Percentiles rank a stretch among this genome's conserved stretches.
Evolutionary conservation across 805 yeast species (phyloP).

Genomic region (Kodamaea laetipori): DNA sequence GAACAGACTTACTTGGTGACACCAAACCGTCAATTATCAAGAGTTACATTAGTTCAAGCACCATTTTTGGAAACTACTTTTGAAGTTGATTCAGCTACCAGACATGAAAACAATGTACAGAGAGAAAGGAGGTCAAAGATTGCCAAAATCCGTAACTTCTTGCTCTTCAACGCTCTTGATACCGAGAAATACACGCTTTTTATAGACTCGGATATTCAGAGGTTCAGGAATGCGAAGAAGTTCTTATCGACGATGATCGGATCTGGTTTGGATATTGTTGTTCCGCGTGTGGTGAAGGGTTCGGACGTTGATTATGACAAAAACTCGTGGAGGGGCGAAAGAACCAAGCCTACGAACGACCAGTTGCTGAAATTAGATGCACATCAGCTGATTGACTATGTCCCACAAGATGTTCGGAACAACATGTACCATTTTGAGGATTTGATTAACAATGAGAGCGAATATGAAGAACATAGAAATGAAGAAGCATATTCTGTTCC

Average conservation of each 20-base stretch:
- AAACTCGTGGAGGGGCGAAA: slow-evolving; percentile 43
- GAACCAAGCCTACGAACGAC: slow-evolving; percentile 33
- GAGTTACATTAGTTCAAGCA: slow-evolving; percentile 33
- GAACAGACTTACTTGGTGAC: slow-evolving; percentile 4
- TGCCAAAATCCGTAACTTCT: slow-evolving; percentile 41
- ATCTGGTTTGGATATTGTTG: slow-evolving; percentile 36
- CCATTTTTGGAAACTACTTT: slow-evolving; percentile 34
- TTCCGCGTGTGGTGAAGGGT: slow-evolving; percentile 34
- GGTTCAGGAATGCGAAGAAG: slow-evolving; percentile 23
- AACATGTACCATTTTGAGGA: slow-evolving; percentile 32
- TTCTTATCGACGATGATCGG: slow-evolving; percentile 29
- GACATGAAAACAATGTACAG: slow-evolving; percentile 34
- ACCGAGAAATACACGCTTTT: slow-evolving; percentile 37
- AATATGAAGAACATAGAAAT: slow-evolving; percentile 9
- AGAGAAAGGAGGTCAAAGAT: slow-evolving; percentile 36
- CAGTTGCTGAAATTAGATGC: slow-evolving; percentile 30
- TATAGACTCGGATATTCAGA: slow-evolving; percentile 39
- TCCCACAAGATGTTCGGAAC: slow-evolving; percentile 31
- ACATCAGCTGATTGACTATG: slow-evolving; percentile 30
- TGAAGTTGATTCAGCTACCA: slow-evolving; percentile 20
- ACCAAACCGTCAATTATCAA: neutral
- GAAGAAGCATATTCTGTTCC: slow-evolving; percentile 21
- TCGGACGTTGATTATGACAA: slow-evolving; percentile 35
- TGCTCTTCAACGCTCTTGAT: slow-evolving; percentile 28
- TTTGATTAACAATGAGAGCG: slow-evolving; percentile 17